Evolutionary conservation across 768 basidiomycete species (phyloP).

Genomic region (Exsudoporus frostii): DNA sequence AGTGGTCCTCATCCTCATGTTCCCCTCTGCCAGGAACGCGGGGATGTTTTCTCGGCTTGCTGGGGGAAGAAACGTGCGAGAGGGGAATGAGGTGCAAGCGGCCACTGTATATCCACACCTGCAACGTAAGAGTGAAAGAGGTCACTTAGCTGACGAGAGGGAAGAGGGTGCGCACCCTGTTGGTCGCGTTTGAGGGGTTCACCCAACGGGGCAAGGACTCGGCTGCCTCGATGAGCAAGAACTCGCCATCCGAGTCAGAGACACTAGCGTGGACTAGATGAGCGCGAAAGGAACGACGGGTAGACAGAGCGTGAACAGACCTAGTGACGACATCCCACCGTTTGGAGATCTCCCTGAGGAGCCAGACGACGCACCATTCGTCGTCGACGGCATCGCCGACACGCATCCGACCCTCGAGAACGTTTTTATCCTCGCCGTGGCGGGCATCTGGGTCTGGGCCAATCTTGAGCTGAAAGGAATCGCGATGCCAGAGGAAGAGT

Average conservation of each 20-base stretch:
- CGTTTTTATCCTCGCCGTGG: conserved; percentile 38
- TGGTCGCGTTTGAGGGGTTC: conserved; percentile 84
- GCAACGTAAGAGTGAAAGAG: conserved; percentile 26
- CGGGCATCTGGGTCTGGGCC: conserved; percentile 42
- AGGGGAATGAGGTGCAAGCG: conserved; percentile 87
- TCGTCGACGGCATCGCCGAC: conserved; percentile 98
- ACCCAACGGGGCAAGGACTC: conserved; percentile 88
- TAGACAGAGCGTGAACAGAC: conserved; percentile 40
- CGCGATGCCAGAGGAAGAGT: conserved; percentile 79
- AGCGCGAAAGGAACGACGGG: not conserved
- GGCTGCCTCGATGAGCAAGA: conserved; percentile 94
- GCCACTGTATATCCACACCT: conserved; percentile 90
- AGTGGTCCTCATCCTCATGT: conserved; percentile 50
- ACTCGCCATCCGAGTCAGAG: conserved; percentile 92
- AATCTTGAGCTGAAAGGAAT: conserved; percentile 76
- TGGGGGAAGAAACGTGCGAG: conserved; percentile 64
- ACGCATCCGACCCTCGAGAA: conserved; percentile 80
- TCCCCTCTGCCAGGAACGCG: conserved; percentile 40
- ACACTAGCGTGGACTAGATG: conserved; percentile 30
- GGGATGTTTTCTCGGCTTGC: conserved; percentile 50
- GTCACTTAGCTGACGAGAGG: conserved; percentile 29
- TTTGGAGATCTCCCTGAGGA: conserved; percentile 71
- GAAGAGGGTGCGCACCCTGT: conserved; percentile 68
- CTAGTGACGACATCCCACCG: conserved; percentile 81
- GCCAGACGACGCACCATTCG: conserved; percentile 94